phyloP scores from a whole-genome alignment of 768 basidiomycete species.

The Lactifluus hygrophoroides region DNA sequence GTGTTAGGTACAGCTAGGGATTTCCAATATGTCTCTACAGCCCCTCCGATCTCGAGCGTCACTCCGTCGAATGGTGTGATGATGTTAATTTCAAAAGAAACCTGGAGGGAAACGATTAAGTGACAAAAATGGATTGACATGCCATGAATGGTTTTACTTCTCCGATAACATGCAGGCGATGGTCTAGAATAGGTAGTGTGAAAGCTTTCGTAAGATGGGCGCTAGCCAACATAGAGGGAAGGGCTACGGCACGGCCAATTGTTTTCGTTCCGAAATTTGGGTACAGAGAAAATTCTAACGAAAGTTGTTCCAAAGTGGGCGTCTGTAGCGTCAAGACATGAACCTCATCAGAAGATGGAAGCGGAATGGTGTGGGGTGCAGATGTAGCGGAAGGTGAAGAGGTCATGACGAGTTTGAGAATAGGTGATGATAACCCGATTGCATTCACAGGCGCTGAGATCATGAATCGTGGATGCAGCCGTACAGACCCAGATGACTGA shows the following conservation, averaged over 20 bases:
- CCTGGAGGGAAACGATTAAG: conserved; percentile 35
- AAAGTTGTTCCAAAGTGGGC: conserved; percentile 58
- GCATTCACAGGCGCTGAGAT: conserved; percentile 60
- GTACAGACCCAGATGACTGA: conserved; percentile 39
- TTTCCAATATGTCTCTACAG: conserved; percentile 99
- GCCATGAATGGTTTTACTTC: conserved; percentile 46
- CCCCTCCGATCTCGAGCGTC: conserved; percentile 88
- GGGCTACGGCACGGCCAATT: conserved; percentile 84
- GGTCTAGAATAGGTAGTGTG: conserved; percentile 79
- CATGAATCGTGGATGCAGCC: conserved; percentile 66
- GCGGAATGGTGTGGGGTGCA: conserved; percentile 82
- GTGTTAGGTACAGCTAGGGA: conserved; percentile 50
- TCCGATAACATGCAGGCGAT: conserved; percentile 87
- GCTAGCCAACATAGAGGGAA: conserved; percentile 61
- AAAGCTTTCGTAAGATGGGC: conserved; percentile 47
- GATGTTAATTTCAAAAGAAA: conserved; percentile 80
- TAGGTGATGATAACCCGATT: conserved; percentile 62
- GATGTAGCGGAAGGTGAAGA: conserved; percentile 75
- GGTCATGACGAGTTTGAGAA: conserved; percentile 93
- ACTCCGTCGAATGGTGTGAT: conserved; percentile 87
- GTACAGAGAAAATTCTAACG: conserved; percentile 89
- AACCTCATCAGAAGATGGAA: conserved; percentile 66
- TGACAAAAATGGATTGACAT: background rate
- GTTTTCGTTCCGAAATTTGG: conserved; percentile 97
- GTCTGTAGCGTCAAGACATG: conserved; percentile 85